Evolutionary conservation across 768 basidiomycete species (phyloP).

Genomic region (Mycena galopus): DNA sequence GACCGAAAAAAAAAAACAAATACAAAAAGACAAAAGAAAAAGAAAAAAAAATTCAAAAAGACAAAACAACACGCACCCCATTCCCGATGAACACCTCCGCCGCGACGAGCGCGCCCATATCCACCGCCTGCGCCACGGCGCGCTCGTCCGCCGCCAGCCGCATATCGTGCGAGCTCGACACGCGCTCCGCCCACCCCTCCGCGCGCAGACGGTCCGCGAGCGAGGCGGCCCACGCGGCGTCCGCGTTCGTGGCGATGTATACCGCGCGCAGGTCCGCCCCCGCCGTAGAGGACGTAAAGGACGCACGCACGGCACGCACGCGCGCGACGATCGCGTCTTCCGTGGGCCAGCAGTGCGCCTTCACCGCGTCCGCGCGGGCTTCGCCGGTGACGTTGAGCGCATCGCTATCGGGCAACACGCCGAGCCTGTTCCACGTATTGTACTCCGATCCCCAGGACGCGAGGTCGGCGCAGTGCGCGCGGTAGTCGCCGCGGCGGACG

Average conservation of each 20-base stretch:
- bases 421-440: conserved; percentile 30
- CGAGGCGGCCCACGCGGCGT: conserved; percentile 51
- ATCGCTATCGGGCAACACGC: background rate
- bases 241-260: conserved; percentile 64
- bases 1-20: background rate
- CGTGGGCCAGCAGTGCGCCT: conserved; percentile 23
- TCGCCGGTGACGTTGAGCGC: background rate
- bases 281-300: background rate
- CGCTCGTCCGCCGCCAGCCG: conserved; percentile 12
- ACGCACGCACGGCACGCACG: background rate
- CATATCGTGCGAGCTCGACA: conserved; percentile 48
- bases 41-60: background rate
- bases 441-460: conserved; percentile 14
- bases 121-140: conserved; percentile 28
- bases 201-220: conserved; percentile 50
- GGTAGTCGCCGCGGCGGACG: conserved; percentile 35
- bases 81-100: conserved; percentile 31
- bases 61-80: conserved; percentile 9
- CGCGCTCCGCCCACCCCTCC: conserved; percentile 51
- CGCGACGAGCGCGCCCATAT: conserved; percentile 19
- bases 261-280: conserved; percentile 45
- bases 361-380: background rate
- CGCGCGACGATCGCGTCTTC: conserved; percentile 1
- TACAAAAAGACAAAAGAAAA: background rate
- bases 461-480: conserved; percentile 25